These are phyloP conservation scores for Salvia splendens DNA, from an alignment of 257 asterid species.

Conservation along the genomic window DNA sequence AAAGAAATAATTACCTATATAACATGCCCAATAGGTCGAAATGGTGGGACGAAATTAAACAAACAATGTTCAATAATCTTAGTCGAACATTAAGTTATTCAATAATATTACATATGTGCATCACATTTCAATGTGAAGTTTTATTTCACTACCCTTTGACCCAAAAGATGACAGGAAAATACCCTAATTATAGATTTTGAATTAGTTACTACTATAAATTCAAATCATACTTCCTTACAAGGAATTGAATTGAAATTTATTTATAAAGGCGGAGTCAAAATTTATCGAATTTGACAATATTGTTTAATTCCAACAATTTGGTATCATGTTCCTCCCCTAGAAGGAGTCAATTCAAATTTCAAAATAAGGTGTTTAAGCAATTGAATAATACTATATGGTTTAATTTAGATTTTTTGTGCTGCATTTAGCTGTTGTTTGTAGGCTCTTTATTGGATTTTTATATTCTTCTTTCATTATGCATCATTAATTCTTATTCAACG, in stretches of 20 bases:
- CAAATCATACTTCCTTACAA: neutral
- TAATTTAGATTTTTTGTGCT: neutral
- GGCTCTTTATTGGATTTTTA: too few species aligned
- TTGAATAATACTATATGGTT: neutral
- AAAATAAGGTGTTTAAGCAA: neutral
- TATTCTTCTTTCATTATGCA: too few species aligned
- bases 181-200: neutral
- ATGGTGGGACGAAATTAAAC: neutral
- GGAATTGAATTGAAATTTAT: neutral
- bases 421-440: too few species aligned
- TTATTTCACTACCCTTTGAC: conserved; percentile 7
- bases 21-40: too few species aligned
- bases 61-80: neutral
- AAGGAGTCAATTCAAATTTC: conserved; percentile 10
- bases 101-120: neutral
- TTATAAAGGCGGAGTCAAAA: conserved; percentile 1
- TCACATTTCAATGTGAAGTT: neutral
- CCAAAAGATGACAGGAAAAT: neutral
- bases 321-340: neutral
- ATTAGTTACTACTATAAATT: neutral
- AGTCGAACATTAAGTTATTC: neutral
- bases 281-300: conserved; percentile 2
- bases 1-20: too few species aligned
- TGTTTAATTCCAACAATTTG: neutral
- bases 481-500: neutral